A percentile compares a stretch with the other conserved stretches of the same genome.
These are phyloP conservation scores for Tephrocybe sp. DNA, from an alignment of 768 basidiomycete species.

Conservation along the genomic window DNA sequence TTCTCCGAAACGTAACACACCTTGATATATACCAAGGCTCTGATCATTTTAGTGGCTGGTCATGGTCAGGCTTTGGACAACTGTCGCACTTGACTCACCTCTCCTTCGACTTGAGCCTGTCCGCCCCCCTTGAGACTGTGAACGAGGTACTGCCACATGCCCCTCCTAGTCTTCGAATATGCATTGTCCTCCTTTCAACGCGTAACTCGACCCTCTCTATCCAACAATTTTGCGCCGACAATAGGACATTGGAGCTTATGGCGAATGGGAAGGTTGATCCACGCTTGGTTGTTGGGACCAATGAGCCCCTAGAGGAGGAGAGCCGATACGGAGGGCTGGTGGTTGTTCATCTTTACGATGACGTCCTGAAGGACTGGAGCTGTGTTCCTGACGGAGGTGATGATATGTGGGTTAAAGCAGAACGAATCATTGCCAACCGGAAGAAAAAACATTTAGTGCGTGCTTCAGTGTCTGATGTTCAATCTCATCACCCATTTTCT, in stretches of 20 bases:
- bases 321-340: conserved; percentile 3
- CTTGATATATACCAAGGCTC: conserved; percentile 16
- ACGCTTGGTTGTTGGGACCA: conserved; percentile 10
- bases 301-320: conserved; percentile 5
- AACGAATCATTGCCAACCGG: conserved; percentile 4
- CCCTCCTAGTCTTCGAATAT: conserved; percentile 9
- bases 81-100: conserved; percentile 9
- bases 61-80: conserved; percentile 12
- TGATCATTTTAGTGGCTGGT: conserved; percentile 13
- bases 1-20: conserved; percentile 12
- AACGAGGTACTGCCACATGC: conserved; percentile 3
- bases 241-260: conserved; percentile 4
- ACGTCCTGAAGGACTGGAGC: conserved; percentile 16
- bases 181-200: conserved; percentile 9
- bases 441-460: too few species aligned
- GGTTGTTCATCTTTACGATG: conserved; percentile 11
- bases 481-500: too few species aligned
- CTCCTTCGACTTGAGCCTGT: conserved; percentile 13
- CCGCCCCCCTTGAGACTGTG: conserved; percentile 7
- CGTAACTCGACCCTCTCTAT: conserved; percentile 5
- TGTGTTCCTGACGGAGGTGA: conserved; percentile 8
- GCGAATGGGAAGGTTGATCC: conserved; percentile 9
- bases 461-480: neutral
- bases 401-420: conserved; percentile 14
- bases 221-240: conserved; percentile 7